Percentiles rank a stretch among this genome's conserved stretches.
Conservation (phyloP, 2,329 filamentous ascomycete species). For the Neonectria coccinea region DNA sequence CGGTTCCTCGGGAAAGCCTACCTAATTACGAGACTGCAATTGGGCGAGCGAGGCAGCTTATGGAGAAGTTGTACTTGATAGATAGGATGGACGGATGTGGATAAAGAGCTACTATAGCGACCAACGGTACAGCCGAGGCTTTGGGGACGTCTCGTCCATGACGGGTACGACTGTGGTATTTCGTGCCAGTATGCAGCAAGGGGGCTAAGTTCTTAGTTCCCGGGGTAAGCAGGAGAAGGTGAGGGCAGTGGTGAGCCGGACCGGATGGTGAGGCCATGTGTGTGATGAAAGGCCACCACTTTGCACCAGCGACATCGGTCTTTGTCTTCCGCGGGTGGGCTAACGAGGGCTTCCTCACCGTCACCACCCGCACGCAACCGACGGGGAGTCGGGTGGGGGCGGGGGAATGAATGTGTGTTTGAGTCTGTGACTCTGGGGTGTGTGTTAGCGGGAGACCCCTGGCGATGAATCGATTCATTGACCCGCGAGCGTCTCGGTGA, state of each 20-base stretch:
- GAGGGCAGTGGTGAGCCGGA: constrained; percentile 8
- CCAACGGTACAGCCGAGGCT: constrained; percentile 4
- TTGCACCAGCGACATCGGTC: constrained; percentile 19
- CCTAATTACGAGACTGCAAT: constrained; percentile 15
- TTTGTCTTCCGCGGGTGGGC: constrained; percentile 27
- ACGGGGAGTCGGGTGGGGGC: constrained; percentile 21
- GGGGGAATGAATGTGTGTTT: constrained; percentile 9
- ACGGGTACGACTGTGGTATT: constrained; percentile 13
- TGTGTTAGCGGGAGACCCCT: neutral
- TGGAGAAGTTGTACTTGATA: neutral
- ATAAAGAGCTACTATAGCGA: neutral
- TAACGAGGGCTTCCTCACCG: constrained; percentile 13
- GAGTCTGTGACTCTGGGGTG: neutral
- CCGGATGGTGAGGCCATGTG: constrained; percentile 8
- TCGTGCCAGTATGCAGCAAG: constrained; percentile 22
- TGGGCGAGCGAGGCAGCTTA: constrained; percentile 3
- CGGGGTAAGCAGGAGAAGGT: constrained; percentile 1
- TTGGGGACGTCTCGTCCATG: neutral
- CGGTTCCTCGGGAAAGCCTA: constrained; percentile 24
- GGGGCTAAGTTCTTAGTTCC: neutral
- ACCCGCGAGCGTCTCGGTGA: constrained; percentile 20
- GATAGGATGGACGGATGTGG: constrained; percentile 1
- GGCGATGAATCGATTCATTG: constrained; percentile 1
- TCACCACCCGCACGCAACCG: constrained; percentile 2
- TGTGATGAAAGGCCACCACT: neutral